Evolutionary conservation across 352 stramenopile species (phyloP).

Genomic region (Globisporangium camurandrum): DNA sequence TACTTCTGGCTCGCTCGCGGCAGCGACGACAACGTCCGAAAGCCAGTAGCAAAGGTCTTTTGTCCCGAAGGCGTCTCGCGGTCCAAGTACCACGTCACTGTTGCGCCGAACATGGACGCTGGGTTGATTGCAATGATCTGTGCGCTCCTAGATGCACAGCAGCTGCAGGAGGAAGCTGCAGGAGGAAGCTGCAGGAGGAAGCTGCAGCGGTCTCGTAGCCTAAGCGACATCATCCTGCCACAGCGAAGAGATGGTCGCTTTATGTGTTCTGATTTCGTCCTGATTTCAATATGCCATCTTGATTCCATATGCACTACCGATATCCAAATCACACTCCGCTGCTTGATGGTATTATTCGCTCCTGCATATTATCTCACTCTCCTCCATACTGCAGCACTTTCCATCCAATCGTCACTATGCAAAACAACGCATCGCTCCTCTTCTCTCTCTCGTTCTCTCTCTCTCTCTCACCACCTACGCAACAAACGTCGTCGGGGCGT

Average conservation of each 20-base stretch:
- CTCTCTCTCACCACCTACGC: constrained; percentile 25
- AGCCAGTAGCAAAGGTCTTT: constrained; percentile 1
- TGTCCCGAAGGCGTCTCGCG: not conserved
- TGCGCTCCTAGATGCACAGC: constrained; percentile 2
- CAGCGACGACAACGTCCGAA: not conserved
- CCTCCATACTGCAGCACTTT: no score
- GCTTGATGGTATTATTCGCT: no score
- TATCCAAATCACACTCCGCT: no score
- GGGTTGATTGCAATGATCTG: constrained; percentile 21
- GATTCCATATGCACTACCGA: no score
- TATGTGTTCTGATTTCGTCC: no score
- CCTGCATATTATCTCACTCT: no score
- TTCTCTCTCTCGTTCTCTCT: not conserved
- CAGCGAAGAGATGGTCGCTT: not conserved
- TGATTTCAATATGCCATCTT: no score
- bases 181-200: no score
- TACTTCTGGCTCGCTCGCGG: constrained; percentile 6
- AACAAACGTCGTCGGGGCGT: constrained; percentile 57
- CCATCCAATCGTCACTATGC: no score
- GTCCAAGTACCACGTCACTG: constrained; percentile 16
- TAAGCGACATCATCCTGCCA: not conserved
- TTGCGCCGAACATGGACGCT: constrained; percentile 22
- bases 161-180: not conserved
- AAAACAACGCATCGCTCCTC: no score
- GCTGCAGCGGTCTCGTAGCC: not conserved